Evolutionary conservation across 1,139 yeast genomes (phyloP), one percentile per base, ranked within the genome.

Genomic region (Kodamaea ohmeri): DNA sequence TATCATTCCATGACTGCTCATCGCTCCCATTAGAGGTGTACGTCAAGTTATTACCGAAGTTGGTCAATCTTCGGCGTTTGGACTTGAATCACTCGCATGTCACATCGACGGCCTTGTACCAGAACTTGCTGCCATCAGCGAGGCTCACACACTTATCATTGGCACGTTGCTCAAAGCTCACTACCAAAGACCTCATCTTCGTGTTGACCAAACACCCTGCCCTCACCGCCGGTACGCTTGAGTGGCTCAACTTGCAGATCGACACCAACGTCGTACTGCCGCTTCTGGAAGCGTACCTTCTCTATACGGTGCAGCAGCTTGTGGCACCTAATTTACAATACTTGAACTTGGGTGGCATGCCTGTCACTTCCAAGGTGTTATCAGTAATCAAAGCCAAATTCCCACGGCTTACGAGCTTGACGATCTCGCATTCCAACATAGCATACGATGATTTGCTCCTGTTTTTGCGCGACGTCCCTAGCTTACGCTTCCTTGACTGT

Each of bases 1-100:
- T 89, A 11, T 86, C 95, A 0, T 78, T 89, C 53, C 96, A 89
- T 61, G 96, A 88, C 52, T 89, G 97, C 58, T 81, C 95, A 3
- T 88, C 86, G 45, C 66, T 90, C 34, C 73, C 88, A 2, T 60
- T 77, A 2, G 70, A 68, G 12, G 72, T 73, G 0, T 76, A 85
- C 44, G 71, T 67, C 32, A 75, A 72, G 44, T 57, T 87, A 3
- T 63, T 90, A 29, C 79, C 82, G 4, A 69, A 69, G 40, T 65
- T 86, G 30, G 72, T 76, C 13, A 73, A 74, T 47, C 61, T 89
- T 36, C 76, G 78, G 43, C 74, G 89, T 45, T 67, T 89, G 25
- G 97, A 89, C 56, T 68, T 89, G 39, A 80, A 87, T 17, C 96
- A 88, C 53, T 89, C 97, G 0, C 79, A 83, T 30, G 77, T 88